Conservation (phyloP, 805 yeast genomes). For the Candida silvatica region DNA sequence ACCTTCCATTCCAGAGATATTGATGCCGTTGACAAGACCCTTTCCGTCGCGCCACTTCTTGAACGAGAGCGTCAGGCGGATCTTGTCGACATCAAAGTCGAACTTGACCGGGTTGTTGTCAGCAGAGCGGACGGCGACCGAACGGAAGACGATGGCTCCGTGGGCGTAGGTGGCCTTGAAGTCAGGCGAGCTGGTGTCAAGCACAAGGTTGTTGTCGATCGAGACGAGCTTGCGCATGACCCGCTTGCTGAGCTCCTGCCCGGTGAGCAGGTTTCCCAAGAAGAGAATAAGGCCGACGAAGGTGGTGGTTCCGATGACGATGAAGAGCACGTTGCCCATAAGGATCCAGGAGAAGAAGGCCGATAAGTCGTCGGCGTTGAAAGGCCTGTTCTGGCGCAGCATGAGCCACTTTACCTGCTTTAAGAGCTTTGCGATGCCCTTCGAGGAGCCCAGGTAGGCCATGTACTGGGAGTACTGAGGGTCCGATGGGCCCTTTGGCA, state of each 20-base stretch:
- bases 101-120: constrained; percentile 17
- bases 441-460: too few species aligned
- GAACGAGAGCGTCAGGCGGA: constrained; percentile 38
- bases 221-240: constrained; percentile 22
- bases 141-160: constrained; percentile 39
- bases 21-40: constrained; percentile 41
- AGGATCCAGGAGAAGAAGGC: constrained; percentile 50
- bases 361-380: constrained; percentile 40
- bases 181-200: constrained; percentile 21
- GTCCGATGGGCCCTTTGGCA: too few species aligned
- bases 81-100: constrained; percentile 30
- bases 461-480: too few species aligned
- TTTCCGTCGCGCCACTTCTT: constrained; percentile 48
- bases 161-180: constrained; percentile 39
- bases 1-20: constrained; percentile 40
- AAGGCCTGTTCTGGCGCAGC: constrained; percentile 37
- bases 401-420: constrained; percentile 38
- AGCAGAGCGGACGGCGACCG: constrained; percentile 21
- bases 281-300: constrained; percentile 40
- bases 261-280: constrained; percentile 28
- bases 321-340: constrained; percentile 50
- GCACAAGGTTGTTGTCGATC: constrained; percentile 23
- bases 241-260: constrained; percentile 13
- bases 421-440: too few species aligned
- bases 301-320: constrained; percentile 49